A percentile compares a stretch with the other conserved stretches of the same genome.
phyloP scores from a whole-genome alignment of 192 early-diverging fungal species.

The Pecoramyces ruminantium region DNA sequence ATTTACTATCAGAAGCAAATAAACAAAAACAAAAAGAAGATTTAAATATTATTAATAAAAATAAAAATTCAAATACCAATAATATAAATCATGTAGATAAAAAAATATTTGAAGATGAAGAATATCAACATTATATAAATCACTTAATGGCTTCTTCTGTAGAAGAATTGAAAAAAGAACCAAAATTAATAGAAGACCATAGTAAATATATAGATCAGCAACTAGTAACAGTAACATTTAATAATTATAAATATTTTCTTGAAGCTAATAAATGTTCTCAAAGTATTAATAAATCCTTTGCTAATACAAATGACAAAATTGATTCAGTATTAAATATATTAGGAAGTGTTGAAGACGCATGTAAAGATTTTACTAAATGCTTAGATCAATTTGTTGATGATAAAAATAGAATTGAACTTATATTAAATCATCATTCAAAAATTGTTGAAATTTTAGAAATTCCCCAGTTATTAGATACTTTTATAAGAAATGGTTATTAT shows the following conservation, averaged over 20 bases:
- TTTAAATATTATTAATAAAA: background rate
- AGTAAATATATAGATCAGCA: background rate
- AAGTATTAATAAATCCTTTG: background rate
- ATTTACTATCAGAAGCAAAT: background rate
- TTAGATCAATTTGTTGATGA: background rate
- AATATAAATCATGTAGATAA: background rate
- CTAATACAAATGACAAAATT: background rate
- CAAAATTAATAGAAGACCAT: background rate
- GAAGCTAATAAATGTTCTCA: background rate
- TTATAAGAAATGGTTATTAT: slow-evolving; percentile 63
- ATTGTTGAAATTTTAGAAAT: slow-evolving; percentile 59
- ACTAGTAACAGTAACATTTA: background rate
- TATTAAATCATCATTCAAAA: slow-evolving; percentile 30
- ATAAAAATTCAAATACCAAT: background rate
- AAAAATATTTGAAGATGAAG: background rate
- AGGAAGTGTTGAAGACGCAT: background rate
- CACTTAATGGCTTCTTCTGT: background rate
- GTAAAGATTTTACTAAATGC: background rate
- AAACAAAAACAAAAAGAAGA: background rate
- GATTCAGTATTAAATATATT: background rate
- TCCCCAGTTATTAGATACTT: slow-evolving; percentile 62
- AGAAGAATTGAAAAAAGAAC: background rate
- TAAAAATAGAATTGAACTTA: slow-evolving; percentile 18
- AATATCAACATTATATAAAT: background rate
- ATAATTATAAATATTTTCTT: background rate